A percentile compares a stretch with the other conserved stretches of the same genome.
Evolutionary conservation across 805 yeast species (phyloP).

Genomic region (Saccharomycopsis sp.): DNA sequence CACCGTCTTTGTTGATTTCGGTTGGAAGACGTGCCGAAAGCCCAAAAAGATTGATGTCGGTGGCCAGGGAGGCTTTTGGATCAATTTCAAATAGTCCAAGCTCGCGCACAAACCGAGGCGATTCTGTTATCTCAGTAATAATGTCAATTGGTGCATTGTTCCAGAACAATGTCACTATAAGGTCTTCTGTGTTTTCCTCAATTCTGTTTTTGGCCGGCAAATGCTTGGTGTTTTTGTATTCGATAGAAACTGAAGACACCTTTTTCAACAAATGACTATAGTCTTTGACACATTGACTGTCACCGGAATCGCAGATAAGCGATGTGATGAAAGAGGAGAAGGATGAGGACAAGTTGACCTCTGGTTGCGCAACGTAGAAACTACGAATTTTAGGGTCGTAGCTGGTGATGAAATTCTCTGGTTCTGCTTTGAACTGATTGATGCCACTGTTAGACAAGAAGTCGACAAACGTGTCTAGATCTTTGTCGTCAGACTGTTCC

Average conservation of each 20-base stretch:
- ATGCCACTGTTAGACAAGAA: neutral
- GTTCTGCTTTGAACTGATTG: constrained; percentile 8
- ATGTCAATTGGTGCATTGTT: constrained; percentile 3
- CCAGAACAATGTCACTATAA: constrained; percentile 16
- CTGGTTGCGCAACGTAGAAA: neutral
- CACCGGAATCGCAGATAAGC: constrained; percentile 1
- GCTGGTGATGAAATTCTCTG: constrained; percentile 8
- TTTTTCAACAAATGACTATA: constrained; percentile 6
- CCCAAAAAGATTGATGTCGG: constrained; percentile 18
- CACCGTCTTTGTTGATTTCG: neutral
- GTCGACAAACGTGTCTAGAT: neutral
- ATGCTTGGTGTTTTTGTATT: constrained; percentile 10
- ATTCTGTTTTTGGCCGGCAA: neutral
- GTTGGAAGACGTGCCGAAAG: constrained; percentile 18
- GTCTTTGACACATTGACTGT: constrained; percentile 5
- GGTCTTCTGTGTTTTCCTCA: neutral
- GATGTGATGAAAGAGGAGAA: neutral
- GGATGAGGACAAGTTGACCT: neutral
- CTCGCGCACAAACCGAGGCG: constrained; percentile 6
- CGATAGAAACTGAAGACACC: constrained; percentile 15
- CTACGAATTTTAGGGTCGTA: neutral
- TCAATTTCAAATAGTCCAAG: constrained; percentile 19
- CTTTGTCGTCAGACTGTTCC: neutral
- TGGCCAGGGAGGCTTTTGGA: constrained; percentile 10
- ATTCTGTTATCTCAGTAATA: neutral